These are phyloP conservation scores for Penicillium corylophilum DNA, from an alignment of 2,329 filamentous ascomycete genomes.

Conservation along the genomic window DNA sequence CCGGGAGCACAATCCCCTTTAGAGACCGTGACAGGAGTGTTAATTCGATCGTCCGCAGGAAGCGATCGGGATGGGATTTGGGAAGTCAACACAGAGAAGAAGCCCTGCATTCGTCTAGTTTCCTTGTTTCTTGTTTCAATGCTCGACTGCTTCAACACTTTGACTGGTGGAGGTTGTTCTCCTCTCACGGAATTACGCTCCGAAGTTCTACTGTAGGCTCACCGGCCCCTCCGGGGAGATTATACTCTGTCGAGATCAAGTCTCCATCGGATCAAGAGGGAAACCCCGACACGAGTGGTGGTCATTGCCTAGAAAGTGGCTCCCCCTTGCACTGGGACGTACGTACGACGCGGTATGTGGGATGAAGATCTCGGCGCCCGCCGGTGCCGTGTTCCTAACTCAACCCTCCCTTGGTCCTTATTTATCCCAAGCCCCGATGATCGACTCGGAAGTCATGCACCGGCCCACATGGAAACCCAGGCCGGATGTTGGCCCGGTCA, in stretches of 20 bases:
- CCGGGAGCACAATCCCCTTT: conserved; percentile 1
- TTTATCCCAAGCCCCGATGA: conserved; percentile 18
- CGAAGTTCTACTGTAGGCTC: no score
- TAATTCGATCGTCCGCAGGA: neutral
- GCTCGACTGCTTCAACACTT: no score
- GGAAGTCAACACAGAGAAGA: no score
- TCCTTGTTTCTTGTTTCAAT: neutral
- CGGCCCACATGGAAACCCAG: conserved; percentile 27
- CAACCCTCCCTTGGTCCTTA: neutral
- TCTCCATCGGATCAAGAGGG: neutral
- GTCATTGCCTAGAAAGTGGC: neutral
- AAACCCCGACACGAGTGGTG: conserved; percentile 4
- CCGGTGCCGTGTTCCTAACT: conserved; percentile 12
- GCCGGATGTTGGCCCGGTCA: conserved; percentile 20
- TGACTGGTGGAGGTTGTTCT: no score
- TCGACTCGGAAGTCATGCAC: conserved; percentile 27
- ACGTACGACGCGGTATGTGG: conserved; percentile 8
- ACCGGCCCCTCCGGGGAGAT: neutral
- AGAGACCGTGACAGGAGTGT: neutral
- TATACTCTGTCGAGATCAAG: neutral
- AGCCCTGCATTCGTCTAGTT: neutral
- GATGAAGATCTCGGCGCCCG: conserved; percentile 23
- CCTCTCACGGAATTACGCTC: no score
- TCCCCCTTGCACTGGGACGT: neutral
- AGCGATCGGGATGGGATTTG: no score